Base-by-base conservation (phyloP, 2,329 filamentous ascomycete species). In the Botryosphaeria agaves region DNA sequence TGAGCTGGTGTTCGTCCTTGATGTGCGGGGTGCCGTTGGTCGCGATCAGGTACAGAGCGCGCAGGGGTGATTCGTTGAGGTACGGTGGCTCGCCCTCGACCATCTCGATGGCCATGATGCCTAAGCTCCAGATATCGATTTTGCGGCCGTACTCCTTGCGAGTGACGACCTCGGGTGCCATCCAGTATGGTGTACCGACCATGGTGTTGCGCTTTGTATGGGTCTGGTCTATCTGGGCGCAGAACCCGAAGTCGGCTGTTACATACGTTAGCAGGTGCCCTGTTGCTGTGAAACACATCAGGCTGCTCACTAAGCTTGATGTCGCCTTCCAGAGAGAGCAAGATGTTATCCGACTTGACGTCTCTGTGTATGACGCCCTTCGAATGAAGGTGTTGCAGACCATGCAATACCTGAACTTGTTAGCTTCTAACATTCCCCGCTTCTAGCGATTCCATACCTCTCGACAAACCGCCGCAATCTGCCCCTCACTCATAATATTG, bases 21-120 rank as follows among this genome's bases (percentile, higher is more conserved):
- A 98, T 92, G 31, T 76, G 67, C 2, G 89, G 89, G 11, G 89
- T 95, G 28, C 89, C 89, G 48, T 93, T 93, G 19, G 89, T 95
- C 32, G 89, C 89, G 52, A 98, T 98, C 43, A 98, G 60, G 66
- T 89, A 98, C 21, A 98, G 66, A 2, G 89, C 89, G 36, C 87
- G 75, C 15, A 98, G 66, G 4, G 89, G 89, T 21, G 83, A 91
- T 53, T 98, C 89, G 23, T 85, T 95, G 35, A 98, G 65, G 51
- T 95, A 98, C 15, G 89, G 89, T 8, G 89, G 89, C 53, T 95
- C 89, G 51, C 87, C 89, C 58, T 95, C 89, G 40, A 98, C 93
- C 89, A 98, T 98, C 56, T 98, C 89, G 46, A 98, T 95, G 5
- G 89, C 84, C 89, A 98, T 95, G 58, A 98, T 98, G 35, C 89